Evolutionary conservation across 73 alveolate species (phyloP).

Genomic region (Tetrahymena borealis): DNA sequence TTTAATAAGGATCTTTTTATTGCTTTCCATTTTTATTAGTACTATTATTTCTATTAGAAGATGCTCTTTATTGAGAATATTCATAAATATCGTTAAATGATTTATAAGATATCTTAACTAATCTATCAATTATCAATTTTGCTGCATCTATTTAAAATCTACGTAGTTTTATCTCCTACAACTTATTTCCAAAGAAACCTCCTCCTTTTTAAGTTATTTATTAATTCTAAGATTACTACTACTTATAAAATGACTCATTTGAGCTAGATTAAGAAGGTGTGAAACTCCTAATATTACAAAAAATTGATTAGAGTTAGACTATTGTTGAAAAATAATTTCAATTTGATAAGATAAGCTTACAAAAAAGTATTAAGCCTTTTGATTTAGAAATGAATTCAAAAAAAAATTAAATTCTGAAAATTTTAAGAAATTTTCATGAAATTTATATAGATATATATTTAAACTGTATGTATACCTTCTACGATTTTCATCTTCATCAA

Average conservation of each 20-base stretch:
- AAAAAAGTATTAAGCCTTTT: too few relatives aligned
- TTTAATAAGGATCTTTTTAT: not conserved
- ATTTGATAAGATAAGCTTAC: too few relatives aligned
- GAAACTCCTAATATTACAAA: not conserved
- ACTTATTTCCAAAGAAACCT: not conserved
- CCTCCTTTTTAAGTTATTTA: not conserved
- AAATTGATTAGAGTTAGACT: too few relatives aligned
- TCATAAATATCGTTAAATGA: not conserved
- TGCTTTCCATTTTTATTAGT: not conserved
- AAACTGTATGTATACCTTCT: not conserved
- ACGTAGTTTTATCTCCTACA: not conserved
- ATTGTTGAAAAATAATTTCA: too few relatives aligned
- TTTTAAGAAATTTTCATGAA: not conserved
- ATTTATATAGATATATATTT: not conserved
- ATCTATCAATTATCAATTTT: not conserved
- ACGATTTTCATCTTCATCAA: not conserved
- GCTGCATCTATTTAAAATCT: not conserved
- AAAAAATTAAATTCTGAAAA: not conserved
- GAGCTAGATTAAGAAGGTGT: not conserved
- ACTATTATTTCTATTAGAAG: not conserved
- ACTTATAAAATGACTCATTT: not conserved
- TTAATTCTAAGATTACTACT: too few relatives aligned
- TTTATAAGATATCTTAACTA: not conserved
- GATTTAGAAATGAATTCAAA: not conserved
- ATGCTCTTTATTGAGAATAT: not conserved